Conservation (phyloP, 2,329 filamentous ascomycete species). For the Paecilomyces dactylethromorphus region DNA sequence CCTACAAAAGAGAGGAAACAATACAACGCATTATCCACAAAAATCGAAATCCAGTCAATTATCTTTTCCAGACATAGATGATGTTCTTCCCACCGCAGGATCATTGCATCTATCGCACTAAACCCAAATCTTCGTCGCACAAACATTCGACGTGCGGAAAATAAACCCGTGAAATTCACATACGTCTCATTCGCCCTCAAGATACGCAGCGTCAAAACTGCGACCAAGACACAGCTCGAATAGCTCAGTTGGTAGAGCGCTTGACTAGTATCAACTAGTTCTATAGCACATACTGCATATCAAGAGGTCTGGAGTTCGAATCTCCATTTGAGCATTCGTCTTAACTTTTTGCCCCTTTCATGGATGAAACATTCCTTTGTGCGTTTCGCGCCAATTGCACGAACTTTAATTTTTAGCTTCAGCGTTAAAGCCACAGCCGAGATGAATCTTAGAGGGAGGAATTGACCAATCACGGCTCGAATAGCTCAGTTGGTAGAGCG, state of each 20-base stretch:
- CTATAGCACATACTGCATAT: not conserved
- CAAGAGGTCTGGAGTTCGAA: constrained; percentile 3
- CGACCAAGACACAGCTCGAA: not conserved
- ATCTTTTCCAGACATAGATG: too few relatives aligned
- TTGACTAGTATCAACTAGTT: constrained; percentile 1
- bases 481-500: constrained; percentile 4
- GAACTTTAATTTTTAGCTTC: too few relatives aligned
- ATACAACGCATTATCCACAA: too few relatives aligned
- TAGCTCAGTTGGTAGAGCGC: constrained; percentile 3
- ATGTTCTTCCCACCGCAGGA: too few relatives aligned
- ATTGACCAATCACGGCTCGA: constrained; percentile 1
- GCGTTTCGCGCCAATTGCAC: not conserved
- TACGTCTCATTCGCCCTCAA: not conserved
- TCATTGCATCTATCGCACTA: too few relatives aligned
- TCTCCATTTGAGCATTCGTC: constrained; percentile 1
- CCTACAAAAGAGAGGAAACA: too few relatives aligned
- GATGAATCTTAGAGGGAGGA: too few relatives aligned
- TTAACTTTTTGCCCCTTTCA: not conserved
- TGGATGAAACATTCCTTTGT: not conserved
- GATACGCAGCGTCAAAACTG: not conserved
- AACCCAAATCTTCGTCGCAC: too few relatives aligned
- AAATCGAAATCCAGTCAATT: too few relatives aligned
- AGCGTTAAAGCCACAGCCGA: too few relatives aligned
- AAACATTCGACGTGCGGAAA: too few relatives aligned
- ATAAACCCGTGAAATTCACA: too few relatives aligned